These are phyloP conservation scores for Akebia trifoliata DNA, from an alignment of 164 flowering plant species.

Conservation along the genomic window DNA sequence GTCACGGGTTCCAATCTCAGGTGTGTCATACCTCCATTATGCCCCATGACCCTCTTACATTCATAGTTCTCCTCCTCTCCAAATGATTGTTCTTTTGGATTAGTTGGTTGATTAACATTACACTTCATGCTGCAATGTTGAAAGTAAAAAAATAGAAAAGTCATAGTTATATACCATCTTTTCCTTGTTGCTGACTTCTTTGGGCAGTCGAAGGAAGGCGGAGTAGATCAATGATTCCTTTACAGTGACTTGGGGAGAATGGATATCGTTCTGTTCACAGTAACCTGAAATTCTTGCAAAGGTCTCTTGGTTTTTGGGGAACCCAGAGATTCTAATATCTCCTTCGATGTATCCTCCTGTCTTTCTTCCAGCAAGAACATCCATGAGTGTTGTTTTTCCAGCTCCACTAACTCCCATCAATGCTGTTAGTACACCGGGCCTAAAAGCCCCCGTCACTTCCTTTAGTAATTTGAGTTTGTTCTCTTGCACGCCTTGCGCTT, in stretches of 20 bases:
- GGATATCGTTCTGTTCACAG: constrained; percentile 31
- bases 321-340: constrained; percentile 77
- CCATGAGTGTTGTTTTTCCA: constrained; percentile 50
- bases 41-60: too few species aligned
- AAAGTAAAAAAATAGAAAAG: too few species aligned
- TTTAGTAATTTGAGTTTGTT: constrained; percentile 20
- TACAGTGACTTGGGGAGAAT: constrained; percentile 32
- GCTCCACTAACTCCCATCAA: constrained; percentile 76
- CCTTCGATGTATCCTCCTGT: constrained; percentile 65
- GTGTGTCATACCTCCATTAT: too few species aligned
- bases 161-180: constrained; percentile 43
- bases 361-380: constrained; percentile 71
- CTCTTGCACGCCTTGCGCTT: constrained; percentile 22
- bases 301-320: constrained; percentile 79
- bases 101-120: too few species aligned
- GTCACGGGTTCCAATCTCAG: too few species aligned
- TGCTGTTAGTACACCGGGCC: constrained; percentile 33
- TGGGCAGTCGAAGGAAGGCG: constrained; percentile 84
- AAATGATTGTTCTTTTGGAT: too few species aligned
- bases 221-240: constrained; percentile 83
- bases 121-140: too few species aligned
- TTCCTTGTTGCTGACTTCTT: constrained; percentile 57
- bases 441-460: constrained; percentile 31
- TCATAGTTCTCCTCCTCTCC: too few species aligned
- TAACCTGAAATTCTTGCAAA: constrained; percentile 79